Evolutionary conservation across 2,329 filamentous ascomycete species (phyloP), one percentile per base, ranked within the genome.

Genomic region (Knufia petricola): DNA sequence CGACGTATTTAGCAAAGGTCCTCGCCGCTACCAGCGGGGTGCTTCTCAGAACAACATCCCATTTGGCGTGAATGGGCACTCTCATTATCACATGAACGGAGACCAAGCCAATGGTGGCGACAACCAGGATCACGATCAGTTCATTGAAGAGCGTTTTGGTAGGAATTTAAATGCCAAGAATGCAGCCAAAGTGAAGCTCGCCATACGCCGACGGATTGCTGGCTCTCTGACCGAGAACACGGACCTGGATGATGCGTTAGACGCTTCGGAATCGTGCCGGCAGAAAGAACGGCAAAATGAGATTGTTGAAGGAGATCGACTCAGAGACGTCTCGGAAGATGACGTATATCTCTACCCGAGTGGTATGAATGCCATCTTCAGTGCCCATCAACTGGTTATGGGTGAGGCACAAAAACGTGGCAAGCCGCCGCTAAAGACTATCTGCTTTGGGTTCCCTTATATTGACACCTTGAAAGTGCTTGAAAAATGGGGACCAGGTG

Each of bases 381-480:
- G 87, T 58, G 77, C 85, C 0, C 92, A 98, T 63, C 81, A 84
- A 42, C 79, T 78, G 37, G 70, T 95, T 44, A 70, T 90, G 53
- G 70, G 72, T 45, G 74, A 79, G 0, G 78, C 82, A 31, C 80
- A 81, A 2, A 69, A 74, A 6, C 62, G 78, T 51, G 53, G 50
- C 13, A 48, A 45, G 10, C 15, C 46, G 15, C 51, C 48, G 2
- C 50, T 50, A 4, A 85, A 86, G 66, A 94, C 87, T 64, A 81
- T 98, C 61, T 89, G 84, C 60, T 95, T 87, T 61, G 92, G 92
- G n/a, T 98, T 98, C 59, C 88, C 92, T 0, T 98, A 98, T 59
- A 87, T 95, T 46, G 92, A 98, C 66, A 95, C 92, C 0, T 75
- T 96, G 48, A 98, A 98, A 64, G 87, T 95, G 43, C 71, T 96